Evolutionary conservation across 345 rosid species (phyloP), one percentile per base, ranked within the genome.

Genomic region (Luvunga scandens): DNA sequence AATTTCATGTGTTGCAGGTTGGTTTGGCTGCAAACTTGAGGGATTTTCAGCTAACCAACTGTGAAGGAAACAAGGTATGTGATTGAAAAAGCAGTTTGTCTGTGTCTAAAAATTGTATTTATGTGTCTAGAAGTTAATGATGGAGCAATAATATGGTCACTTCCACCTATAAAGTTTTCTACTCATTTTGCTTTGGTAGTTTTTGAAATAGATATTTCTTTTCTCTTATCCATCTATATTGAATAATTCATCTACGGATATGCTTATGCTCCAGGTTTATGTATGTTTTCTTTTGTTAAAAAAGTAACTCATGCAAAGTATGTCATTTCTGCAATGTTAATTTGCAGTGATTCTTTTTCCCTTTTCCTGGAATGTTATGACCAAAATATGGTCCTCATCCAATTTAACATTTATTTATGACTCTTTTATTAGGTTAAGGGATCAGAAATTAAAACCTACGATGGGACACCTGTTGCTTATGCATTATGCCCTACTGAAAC

Each of bases 21-120:
- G 98, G 97, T 62, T 82, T 95, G 91, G 99, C 94, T 71, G 98
- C 91, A 80, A 95, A 95, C 82, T 88, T 91, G 87, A 90, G 84
- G 84, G 94, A 89, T 84, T 93, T 82, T 83, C 84, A 87, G 77
- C 88, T 93, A 42, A 88, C 86, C 39, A 83, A 91, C 77, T 79
- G 80, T 64, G 89, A 91, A 72, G 98, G 98, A 84, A 87, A 82
- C 33, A 90, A 90, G 92, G 98, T 95, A 86, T 27, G 4, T 48
- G 34, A 67, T 66, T 33, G 36, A 66, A 57, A n/a, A 42, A 60
- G 55, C 62, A 28, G 5, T 45, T 64, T 66, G 16, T 64, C 69
- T 9, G 24, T 73, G 18, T 36, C 34, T 59, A n/a, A 25, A 25
- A 59, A 24, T 62, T 39, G 28, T 62, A 42, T 14, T 38, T 42